Evolutionary conservation across 179 eudicot genomes (phyloP).

Genomic region (Silene coronaria): DNA sequence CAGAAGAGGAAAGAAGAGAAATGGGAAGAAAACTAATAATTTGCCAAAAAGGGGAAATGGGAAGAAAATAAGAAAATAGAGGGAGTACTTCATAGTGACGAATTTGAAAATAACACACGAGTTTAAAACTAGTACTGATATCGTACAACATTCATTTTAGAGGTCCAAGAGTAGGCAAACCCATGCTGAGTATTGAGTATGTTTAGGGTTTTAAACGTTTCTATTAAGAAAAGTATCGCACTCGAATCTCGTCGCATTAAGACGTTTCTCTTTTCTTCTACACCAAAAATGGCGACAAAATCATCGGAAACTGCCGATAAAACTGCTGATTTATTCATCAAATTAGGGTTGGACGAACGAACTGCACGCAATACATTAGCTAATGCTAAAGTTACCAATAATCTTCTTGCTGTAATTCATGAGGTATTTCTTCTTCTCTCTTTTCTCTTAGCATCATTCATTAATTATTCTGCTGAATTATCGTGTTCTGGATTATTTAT

Average conservation of each 20-base stretch:
- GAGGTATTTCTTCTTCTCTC: constrained; percentile 41
- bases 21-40: too few relatives aligned
- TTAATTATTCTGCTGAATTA: neutral
- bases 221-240: too few relatives aligned
- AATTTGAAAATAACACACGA: too few relatives aligned
- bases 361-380: constrained; percentile 79
- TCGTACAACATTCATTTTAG: too few relatives aligned
- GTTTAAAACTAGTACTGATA: too few relatives aligned
- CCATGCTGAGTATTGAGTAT: too few relatives aligned
- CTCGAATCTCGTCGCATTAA: too few relatives aligned
- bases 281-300: constrained; percentile 24
- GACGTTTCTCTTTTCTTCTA: neutral
- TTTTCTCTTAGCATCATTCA: neutral
- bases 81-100: too few relatives aligned
- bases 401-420: constrained; percentile 65
- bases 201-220: neutral
- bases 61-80: too few relatives aligned
- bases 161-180: too few relatives aligned
- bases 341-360: constrained; percentile 62
- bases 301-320: constrained; percentile 17
- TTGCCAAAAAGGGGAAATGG: too few relatives aligned
- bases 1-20: too few relatives aligned
- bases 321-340: constrained; percentile 53
- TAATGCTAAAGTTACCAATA: constrained; percentile 71
- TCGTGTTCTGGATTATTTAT: neutral